Conservation (phyloP, 179 eudicot species). For the Monotropa hypopitys region DNA sequence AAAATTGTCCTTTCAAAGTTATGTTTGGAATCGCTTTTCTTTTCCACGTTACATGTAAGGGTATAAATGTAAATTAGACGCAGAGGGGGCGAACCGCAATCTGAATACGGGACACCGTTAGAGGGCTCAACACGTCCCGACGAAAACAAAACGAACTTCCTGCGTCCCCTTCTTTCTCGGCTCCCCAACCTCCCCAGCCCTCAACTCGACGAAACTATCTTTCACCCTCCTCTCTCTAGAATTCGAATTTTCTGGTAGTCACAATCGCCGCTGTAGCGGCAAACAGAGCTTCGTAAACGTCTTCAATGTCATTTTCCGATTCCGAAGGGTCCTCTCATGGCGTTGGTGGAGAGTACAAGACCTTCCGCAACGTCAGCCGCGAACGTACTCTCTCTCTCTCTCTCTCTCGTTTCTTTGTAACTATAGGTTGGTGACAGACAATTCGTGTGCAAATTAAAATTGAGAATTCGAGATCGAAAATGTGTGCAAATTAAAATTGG, state of each 20-base stretch:
- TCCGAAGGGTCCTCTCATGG: conserved; percentile 33
- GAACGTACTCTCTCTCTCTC: conserved; percentile 21
- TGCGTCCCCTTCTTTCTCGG: conserved; percentile 19
- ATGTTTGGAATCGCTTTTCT: not conserved
- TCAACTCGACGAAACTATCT: conserved; percentile 3
- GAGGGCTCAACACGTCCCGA: conserved; percentile 20
- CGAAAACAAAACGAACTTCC: conserved; percentile 25
- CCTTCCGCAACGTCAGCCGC: conserved; percentile 40
- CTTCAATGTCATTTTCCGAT: conserved; percentile 32
- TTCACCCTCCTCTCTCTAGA: conserved; percentile 9
- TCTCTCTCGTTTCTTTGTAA: not conserved
- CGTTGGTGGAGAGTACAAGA: conserved; percentile 31
- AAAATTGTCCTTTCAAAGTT: no score
- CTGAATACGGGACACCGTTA: conserved; percentile 10
- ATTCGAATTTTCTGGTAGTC: not conserved
- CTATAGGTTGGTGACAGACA: no score
- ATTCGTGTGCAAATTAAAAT: no score
- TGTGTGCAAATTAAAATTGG: no score
- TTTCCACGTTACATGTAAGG: not conserved
- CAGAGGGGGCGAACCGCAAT: conserved; percentile 4
- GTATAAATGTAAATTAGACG: not conserved
- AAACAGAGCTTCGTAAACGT: not conserved
- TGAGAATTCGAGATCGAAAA: no score
- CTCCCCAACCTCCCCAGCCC: not conserved
- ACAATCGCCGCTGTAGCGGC: not conserved